Base-by-base conservation (phyloP, 2,329 filamentous ascomycete genomes). In the Neofusicoccum kwambonambiense region DNA sequence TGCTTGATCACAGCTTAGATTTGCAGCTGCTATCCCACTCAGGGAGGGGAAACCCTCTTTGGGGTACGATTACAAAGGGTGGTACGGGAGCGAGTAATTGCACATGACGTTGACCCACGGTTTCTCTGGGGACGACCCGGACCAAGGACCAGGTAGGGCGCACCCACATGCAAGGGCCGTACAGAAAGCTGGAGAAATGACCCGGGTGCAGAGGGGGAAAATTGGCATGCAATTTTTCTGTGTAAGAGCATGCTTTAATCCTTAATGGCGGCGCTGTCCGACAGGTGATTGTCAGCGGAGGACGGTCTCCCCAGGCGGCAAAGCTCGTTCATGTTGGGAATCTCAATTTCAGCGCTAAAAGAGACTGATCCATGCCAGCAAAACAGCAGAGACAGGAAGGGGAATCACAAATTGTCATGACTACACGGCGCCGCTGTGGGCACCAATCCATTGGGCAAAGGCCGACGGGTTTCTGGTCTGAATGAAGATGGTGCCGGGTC, bases 401-500 rank as follows among this genome's bases (percentile, higher is more conserved):
- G 35, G 37, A 51, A 62, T 41, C 58, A 34, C 39, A 7, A 34
- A 8, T 15, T 2, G n/a, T 27, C 37, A 31, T 42, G 19, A 31
- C 45, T 62, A 50, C 9, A 22, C 22, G 8, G 42, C 42, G 35
- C 51, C 62, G 4, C 17, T n/a, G 52, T 64, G 62, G 13, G 62
- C 73, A 17, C 79, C 73, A 69, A 89, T 74, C 77, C 85, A 88
- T 13, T 76, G 72, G 1, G 81, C 81, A 72, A 90, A 89, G 0
- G 83, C 82, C 11, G 87, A 86, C 60, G 92, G 84, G 74, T 97
- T 98, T 67, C 95, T 86, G 1, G 95, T 98, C 79, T 99, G 95
- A 71, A 98, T 84, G 73, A 93, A 97, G 0, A 99, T 86, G 0
- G 92, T 96, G 0, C 95, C 95, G 0, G 95, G 95, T 0, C 91